These are phyloP conservation scores for Orbilia oligospora DNA, from an alignment of 2,329 filamentous ascomycete species.

Conservation along the genomic window DNA sequence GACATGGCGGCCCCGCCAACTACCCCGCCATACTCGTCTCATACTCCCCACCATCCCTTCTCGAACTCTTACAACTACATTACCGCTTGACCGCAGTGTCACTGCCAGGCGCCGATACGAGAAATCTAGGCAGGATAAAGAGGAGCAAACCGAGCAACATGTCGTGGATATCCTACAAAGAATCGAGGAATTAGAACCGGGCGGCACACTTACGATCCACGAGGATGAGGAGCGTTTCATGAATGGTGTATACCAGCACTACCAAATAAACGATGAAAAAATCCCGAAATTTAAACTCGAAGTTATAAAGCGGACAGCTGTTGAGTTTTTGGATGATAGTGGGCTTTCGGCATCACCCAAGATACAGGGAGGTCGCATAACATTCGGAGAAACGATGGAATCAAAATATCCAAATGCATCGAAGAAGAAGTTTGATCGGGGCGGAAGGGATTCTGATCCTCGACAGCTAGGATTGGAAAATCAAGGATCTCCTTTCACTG, in stretches of 20 bases:
- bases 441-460: neutral
- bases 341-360: no score
- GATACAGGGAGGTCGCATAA: no score
- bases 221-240: neutral
- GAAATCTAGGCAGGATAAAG: no score
- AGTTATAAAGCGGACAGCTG: neutral
- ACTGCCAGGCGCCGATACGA: neutral
- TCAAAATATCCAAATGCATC: neutral
- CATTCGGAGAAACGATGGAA: no score
- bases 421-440: neutral
- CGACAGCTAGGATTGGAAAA: slow-evolving; percentile 3
- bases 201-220: neutral
- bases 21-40: slow-evolving; percentile 33
- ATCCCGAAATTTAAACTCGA: neutral
- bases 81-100: neutral
- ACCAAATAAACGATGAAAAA: neutral
- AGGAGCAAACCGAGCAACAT: neutral
- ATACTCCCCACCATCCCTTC: slow-evolving; percentile 2
- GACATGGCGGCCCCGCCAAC: slow-evolving; percentile 24
- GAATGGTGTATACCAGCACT: neutral
- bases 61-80: slow-evolving; percentile 40
- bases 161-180: neutral
- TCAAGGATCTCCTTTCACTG: neutral
- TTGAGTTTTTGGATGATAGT: neutral
- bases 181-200: neutral